Base-by-base conservation (phyloP, 2,329 filamentous ascomycete genomes). In the Aspergillus unguis region DNA sequence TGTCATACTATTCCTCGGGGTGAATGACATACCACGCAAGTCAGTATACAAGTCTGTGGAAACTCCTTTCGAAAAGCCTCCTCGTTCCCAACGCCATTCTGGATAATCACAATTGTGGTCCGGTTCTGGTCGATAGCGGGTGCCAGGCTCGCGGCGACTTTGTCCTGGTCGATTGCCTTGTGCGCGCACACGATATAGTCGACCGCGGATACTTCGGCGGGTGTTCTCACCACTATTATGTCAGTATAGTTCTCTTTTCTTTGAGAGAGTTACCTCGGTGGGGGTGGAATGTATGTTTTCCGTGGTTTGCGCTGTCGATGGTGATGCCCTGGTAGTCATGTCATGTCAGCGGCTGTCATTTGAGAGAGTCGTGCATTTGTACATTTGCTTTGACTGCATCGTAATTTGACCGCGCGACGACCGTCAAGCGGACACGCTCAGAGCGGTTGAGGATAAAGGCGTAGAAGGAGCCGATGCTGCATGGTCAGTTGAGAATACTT, bases 381-480 rank as follows among this genome's bases (percentile, higher is more conserved):
- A 74, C 73, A 55, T 75, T 66, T 9, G 61, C 53, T 26, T 70
- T 67, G 3, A 77, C 73, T 6, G 68, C 72, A 2, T 75, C 68
- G 42, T 75, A 76, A 45, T 77, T 77, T 0, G 75, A 77, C 50
- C 75, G 69, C 6, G 75, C 75, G 6, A 75, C 69, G 0, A 76
- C 75, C 0, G 71, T 74, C 17, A 77, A 53, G 5, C 67, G 68
- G 3, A 77, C 71, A n/a, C 65, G 67, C 1, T 71, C 56, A 29
- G 65, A 69, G 1, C 76, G 73, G 46, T 69, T 74, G 0, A 82
- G 60, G 29, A 83, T 75, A 52, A 81, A 83, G 4, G 79, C 76
- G 58, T 83, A 83, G 56, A 83, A 82, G 1, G 78, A 80, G 27
- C 80, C 80, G 44, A 83, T 82, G 0, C 80, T 82, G 41, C 1